Evolutionary conservation across 805 yeast genomes (phyloP), one percentile per base, ranked within the genome.

Genomic region (Wickerhamomyces ciferrii): DNA sequence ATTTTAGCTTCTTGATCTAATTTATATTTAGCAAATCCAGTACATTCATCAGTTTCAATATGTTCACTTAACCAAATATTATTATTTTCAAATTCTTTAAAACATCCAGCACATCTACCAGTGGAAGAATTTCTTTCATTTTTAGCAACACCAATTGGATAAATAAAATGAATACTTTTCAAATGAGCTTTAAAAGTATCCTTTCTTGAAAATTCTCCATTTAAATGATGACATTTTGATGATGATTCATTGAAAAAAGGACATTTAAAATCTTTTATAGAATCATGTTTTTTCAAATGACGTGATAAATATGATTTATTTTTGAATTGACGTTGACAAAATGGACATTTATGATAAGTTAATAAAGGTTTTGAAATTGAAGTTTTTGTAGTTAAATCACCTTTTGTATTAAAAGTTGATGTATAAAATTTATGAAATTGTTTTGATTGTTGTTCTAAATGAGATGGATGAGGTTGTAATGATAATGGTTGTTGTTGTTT

Each of bases 291-390:
- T 68, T 87, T 85, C 66, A 85, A 64, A 64, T 88, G 96, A 51
- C 96, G 78, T 0, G 95, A 85, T 48, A 87, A 70, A 61, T 88
- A 88, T 6, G 95, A 92, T 60, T 83, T 83, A 43, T 87, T 83
- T 50, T 81, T 76, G 68, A 88, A 88, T 39, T 71, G 72, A 2
- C 94, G 81, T 42, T 74, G 73, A 66, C 96, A 88, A 51, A 78
- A 74, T 8, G 81, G 76, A 67, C 96, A 87, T 46, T 61, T 60
- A 56, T 59, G 61, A 18, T 55, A 53, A 2, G 50, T 18, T 10
- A 41, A 17, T 39, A 50, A 27, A 10, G 53, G 49, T 40, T 48
- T 50, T 8, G 47, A 14, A 9, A 47, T 43, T 17, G 49, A 43
- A 1, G 48, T 34, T 6, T 20, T 24, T 17, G 32, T 13, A 18